These are phyloP conservation scores for Toxoplasma gondii DNA, from an alignment of 169 alveolate species.

Conservation along the genomic window DNA sequence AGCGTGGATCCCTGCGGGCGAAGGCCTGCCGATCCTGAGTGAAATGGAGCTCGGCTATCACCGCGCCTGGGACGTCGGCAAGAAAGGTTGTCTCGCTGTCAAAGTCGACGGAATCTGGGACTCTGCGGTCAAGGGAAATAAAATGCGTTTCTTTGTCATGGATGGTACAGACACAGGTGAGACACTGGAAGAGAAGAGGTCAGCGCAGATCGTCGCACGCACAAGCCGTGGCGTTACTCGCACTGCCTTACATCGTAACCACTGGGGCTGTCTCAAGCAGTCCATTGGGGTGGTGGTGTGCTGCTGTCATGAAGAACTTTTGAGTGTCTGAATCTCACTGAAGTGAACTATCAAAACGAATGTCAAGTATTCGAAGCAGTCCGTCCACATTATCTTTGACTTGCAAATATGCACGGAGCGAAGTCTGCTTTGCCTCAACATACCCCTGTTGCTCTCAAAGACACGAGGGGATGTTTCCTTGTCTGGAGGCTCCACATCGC, in stretches of 20 bases:
- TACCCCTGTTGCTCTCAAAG: too few species aligned
- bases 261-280: not conserved
- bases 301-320: too few species aligned
- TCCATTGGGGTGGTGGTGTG: too few species aligned
- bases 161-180: constrained; percentile 78
- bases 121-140: constrained; percentile 68
- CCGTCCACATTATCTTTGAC: too few species aligned
- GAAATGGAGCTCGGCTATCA: constrained; percentile 74
- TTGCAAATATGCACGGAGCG: too few species aligned
- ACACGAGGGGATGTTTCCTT: too few species aligned
- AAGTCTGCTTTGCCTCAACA: too few species aligned
- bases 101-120: constrained; percentile 75
- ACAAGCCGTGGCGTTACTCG: not conserved
- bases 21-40: constrained; percentile 67
- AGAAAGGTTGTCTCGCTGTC: constrained; percentile 77
- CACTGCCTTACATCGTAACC: not conserved
- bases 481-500: too few species aligned
- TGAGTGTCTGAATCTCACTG: too few species aligned
- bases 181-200: not conserved
- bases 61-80: constrained; percentile 80
- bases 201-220: too few species aligned
- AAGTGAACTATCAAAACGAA: too few species aligned
- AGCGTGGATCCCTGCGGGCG: constrained; percentile 77
- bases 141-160: constrained; percentile 76
- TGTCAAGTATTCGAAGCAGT: too few species aligned